Evolutionary conservation across 1,284 basidiomycete species (phyloP), one percentile per base, ranked within the genome.

Genomic region (Phaffia rhodozyma): DNA sequence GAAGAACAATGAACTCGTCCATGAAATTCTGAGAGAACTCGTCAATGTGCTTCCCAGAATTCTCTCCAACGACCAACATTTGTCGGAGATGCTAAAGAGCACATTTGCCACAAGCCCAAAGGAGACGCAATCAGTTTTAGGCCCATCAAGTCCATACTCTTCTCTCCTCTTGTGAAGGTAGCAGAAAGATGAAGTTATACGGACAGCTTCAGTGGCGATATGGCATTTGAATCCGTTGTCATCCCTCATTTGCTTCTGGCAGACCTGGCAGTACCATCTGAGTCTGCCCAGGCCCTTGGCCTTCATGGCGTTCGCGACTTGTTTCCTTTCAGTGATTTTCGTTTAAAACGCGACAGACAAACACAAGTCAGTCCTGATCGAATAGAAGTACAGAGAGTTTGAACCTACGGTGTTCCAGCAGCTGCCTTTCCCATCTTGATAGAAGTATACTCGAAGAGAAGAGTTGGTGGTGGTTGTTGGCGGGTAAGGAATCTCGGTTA

Each of bases 221-320:
- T 63, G 65, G 48, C 65, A 66, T 77, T 94, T 94, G 83, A 97
- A 97, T 27, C 92, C 93, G 74, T 97, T 97, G 78, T 96, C 93
- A 75, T 96, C 91, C 72, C 91, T 80, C 74, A 90, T 94, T 76
- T 96, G 91, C 74, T 94, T 96, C 81, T 93, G 79, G 81, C 91
- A 96, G 68, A 93, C 87, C 80, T 96, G 91, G 73, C 92, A 97
- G 78, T 89, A 97, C 91, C 90, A 96, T 68, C 91, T 82, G 68
- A 97, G 82, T 70, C 91, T 83, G 73, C 93, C 91, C 56, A 96
- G 82, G 68, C 91, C 92, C 73, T 96, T 96, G 62, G 90, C 86
- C 80, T 96, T 96, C 87, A 93, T 92, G 76, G 89, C 87, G 76
- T 96, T 97, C 27, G 88, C 89, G 65, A 94, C 79, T 73, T 86